A percentile compares a stretch with the other conserved stretches of the same genome.
These are phyloP conservation scores for Xylaria nigripes DNA, from an alignment of 495 filamentous ascomycete species.

Conservation along the genomic window DNA sequence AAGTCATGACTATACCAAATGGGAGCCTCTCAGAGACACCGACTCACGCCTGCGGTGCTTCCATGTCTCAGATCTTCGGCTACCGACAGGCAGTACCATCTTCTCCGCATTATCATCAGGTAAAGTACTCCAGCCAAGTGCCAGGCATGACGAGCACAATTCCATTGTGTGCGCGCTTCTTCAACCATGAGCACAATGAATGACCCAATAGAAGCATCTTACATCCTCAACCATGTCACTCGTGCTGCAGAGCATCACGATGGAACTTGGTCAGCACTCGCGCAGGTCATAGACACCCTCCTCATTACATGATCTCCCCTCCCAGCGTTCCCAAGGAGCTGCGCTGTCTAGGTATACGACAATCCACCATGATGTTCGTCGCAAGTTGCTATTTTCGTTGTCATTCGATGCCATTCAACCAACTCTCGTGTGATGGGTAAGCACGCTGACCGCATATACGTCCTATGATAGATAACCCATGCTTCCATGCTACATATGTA, in stretches of 20 bases:
- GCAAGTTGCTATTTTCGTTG: constrained; percentile 6
- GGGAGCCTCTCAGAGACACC: constrained; percentile 1
- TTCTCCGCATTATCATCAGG: neutral
- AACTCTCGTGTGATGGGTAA: neutral
- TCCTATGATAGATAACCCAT: neutral
- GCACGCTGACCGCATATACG: constrained; percentile 7
- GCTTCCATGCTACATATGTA: constrained; percentile 1
- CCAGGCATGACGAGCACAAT: neutral
- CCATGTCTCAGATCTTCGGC: constrained; percentile 5
- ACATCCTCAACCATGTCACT: neutral
- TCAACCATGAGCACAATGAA: neutral
- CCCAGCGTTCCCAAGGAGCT: neutral
- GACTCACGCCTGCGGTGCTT: constrained; percentile 2
- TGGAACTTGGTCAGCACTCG: neutral
- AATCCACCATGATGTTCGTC: neutral
- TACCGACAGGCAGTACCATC: constrained; percentile 6
- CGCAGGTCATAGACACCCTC: neutral
- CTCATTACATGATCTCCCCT: neutral
- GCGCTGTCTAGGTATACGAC: no score
- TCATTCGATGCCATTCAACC: neutral
- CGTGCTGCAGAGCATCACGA: neutral
- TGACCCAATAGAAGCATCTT: neutral
- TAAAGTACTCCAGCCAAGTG: neutral
- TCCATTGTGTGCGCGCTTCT: neutral
- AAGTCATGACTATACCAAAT: neutral